Conservation (phyloP, 805 yeast genomes). For the Candida ficus region DNA sequence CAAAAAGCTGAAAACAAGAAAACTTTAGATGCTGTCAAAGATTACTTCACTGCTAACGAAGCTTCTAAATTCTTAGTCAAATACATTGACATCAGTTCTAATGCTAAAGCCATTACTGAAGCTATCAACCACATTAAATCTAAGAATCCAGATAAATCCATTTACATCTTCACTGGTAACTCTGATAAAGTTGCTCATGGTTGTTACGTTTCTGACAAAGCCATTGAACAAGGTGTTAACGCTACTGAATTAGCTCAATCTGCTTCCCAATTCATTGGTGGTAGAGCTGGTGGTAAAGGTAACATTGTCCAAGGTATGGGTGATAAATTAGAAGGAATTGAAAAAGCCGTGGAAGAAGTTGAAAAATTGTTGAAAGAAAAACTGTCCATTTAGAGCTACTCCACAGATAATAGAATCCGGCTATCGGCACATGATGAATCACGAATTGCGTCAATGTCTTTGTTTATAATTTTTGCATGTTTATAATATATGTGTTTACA, state of each 20-base stretch:
- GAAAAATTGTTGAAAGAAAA: slow-evolving; percentile 56
- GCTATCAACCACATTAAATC: slow-evolving; percentile 81
- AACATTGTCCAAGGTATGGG: slow-evolving; percentile 97
- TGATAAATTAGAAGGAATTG: slow-evolving; percentile 64
- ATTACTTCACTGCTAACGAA: slow-evolving; percentile 53
- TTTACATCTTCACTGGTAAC: slow-evolving; percentile 75
- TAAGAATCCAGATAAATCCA: slow-evolving; percentile 64
- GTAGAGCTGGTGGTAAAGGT: slow-evolving; percentile 98
- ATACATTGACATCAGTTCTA: slow-evolving; percentile 65
- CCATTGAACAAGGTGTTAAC: slow-evolving; percentile 62
- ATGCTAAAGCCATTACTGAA: slow-evolving; percentile 92
- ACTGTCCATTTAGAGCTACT: slow-evolving; percentile 27
- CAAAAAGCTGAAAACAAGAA: slow-evolving; percentile 86
- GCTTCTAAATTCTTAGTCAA: slow-evolving; percentile 58
- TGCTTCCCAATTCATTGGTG: slow-evolving; percentile 78
- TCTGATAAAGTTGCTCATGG: slow-evolving; percentile 89
- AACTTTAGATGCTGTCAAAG: slow-evolving; percentile 70
- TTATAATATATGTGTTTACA: no score
- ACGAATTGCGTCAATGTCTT: no score
- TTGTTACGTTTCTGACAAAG: slow-evolving; percentile 74
- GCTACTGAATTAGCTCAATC: slow-evolving; percentile 70
- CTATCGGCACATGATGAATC: no score
- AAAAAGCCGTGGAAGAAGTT: slow-evolving; percentile 69
- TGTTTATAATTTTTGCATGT: no score
- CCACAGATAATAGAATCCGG: neutral